These are phyloP conservation scores for Sporothrix schenckii DNA, from an alignment of 2,329 filamentous ascomycete genomes.

Conservation along the genomic window DNA sequence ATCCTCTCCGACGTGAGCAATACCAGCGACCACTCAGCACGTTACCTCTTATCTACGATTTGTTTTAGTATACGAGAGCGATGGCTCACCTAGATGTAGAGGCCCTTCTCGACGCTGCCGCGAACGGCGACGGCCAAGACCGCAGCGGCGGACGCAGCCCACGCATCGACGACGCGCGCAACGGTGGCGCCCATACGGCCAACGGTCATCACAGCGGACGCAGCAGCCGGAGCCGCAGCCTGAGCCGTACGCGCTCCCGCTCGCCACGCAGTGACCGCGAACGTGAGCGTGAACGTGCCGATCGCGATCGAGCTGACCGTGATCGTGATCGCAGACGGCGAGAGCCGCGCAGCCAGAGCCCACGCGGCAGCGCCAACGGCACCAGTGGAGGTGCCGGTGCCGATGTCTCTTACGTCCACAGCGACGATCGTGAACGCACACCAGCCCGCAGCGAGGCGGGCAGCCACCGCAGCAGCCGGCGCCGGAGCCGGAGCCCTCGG, in stretches of 20 bases:
- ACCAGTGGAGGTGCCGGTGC: background rate
- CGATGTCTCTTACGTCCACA: background rate
- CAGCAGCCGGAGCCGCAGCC: slow-evolving; percentile 27
- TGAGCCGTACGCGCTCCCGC: slow-evolving; percentile 31
- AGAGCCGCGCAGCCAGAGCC: slow-evolving; percentile 61
- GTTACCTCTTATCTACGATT: background rate
- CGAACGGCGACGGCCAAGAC: slow-evolving; percentile 52
- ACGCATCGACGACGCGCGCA: slow-evolving; percentile 44
- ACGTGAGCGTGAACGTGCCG: slow-evolving; percentile 40
- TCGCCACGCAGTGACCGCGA: slow-evolving; percentile 54
- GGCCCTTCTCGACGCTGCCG: slow-evolving; percentile 84
- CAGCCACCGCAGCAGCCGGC: slow-evolving; percentile 80
- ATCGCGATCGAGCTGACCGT: slow-evolving; percentile 40
- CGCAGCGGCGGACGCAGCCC: slow-evolving; percentile 46
- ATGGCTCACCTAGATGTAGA: slow-evolving; percentile 82
- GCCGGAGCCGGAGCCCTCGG: slow-evolving; percentile 62
- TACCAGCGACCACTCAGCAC: background rate
- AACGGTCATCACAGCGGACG: slow-evolving; percentile 36
- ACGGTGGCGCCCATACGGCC: slow-evolving; percentile 41
- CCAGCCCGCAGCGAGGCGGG: slow-evolving; percentile 75
- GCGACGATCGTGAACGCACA: slow-evolving; percentile 48
- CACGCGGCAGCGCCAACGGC: slow-evolving; percentile 33
- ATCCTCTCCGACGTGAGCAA: background rate
- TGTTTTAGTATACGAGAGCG: slow-evolving; percentile 25
- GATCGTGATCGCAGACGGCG: slow-evolving; percentile 49